These are phyloP conservation scores for Paracoccidioides lutzii DNA, from an alignment of 2,329 filamentous ascomycete genomes.

Conservation along the genomic window DNA sequence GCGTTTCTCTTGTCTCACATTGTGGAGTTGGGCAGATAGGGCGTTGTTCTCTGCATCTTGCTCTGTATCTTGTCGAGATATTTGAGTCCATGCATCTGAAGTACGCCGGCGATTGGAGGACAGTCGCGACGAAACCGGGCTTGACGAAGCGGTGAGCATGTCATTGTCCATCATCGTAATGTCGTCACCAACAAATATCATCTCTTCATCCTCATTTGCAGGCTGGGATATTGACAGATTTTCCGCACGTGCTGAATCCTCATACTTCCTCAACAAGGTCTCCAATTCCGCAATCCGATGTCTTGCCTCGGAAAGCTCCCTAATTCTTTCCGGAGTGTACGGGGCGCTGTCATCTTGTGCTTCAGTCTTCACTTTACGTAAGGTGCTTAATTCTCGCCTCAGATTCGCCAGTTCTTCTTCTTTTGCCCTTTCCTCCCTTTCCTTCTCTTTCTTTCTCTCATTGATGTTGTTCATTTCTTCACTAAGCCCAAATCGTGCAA, in stretches of 20 bases:
- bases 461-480: slow-evolving; percentile 35
- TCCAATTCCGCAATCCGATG: slow-evolving; percentile 13
- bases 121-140: not conserved
- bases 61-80: slow-evolving; percentile 4
- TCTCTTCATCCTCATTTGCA: slow-evolving; percentile 12
- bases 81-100: slow-evolving; percentile 5
- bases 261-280: slow-evolving; percentile 2
- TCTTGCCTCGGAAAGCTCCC: not conserved
- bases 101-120: not conserved
- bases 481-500: slow-evolving; percentile 33
- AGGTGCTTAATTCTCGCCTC: slow-evolving; percentile 15
- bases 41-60: slow-evolving; percentile 5
- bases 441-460: slow-evolving; percentile 24
- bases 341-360: slow-evolving; percentile 3
- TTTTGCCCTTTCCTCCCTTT: slow-evolving; percentile 16
- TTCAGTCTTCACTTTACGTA: slow-evolving; percentile 17
- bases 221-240: not conserved
- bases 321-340: slow-evolving; percentile 15
- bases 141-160: slow-evolving; percentile 1
- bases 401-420: slow-evolving; percentile 19
- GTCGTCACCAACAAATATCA: slow-evolving; percentile 10
- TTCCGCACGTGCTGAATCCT: not conserved
- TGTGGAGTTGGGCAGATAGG: slow-evolving; percentile 27
- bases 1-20: slow-evolving; percentile 27
- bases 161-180: slow-evolving; percentile 2